phyloP scores from a whole-genome alignment of 805 yeast genomes.

The Cyberlindnera lachancei region DNA sequence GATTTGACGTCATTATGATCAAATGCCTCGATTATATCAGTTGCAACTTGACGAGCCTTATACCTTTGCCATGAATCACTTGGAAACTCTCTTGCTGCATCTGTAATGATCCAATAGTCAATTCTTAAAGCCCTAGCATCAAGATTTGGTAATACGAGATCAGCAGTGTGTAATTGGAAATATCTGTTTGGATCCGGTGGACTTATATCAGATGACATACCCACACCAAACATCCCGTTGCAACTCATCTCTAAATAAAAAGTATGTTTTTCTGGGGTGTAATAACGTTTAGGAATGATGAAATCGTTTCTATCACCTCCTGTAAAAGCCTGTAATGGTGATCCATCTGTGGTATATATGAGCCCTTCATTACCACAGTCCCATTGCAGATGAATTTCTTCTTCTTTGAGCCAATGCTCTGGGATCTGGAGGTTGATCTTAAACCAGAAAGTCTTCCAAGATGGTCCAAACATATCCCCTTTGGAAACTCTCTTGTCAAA shows the following conservation, averaged over 20 bases:
- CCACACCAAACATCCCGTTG: conserved; percentile 89
- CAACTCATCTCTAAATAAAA: conserved; percentile 88
- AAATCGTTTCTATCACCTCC: conserved; percentile 77
- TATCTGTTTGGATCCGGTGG: conserved; percentile 69
- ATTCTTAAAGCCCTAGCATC: conserved; percentile 70
- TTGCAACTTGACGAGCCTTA: conserved; percentile 74
- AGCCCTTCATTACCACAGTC: conserved; percentile 84
- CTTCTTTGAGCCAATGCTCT: conserved; percentile 33
- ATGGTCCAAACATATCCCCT: conserved; percentile 83
- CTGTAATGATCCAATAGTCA: conserved; percentile 86
- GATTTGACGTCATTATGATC: conserved; percentile 60
- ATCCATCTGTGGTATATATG: conserved; percentile 58
- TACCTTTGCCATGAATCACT: conserved; percentile 75
- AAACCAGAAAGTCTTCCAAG: conserved; percentile 98
- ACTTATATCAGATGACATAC: conserved; percentile 48
- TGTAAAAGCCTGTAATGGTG: conserved; percentile 76
- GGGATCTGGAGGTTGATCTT: conserved; percentile 62
- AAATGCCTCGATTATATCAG: conserved; percentile 74
- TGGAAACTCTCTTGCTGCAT: conserved; percentile 82
- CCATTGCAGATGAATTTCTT: conserved; percentile 64
- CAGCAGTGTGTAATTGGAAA: conserved; percentile 63
- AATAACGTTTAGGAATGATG: conserved; percentile 52
- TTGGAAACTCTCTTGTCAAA: conserved; percentile 53
- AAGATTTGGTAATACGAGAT: conserved; percentile 71
- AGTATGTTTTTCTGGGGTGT: conserved; percentile 43